Percentiles rank a stretch among this genome's conserved stretches.
Conservation (phyloP, 2,329 filamentous ascomycete species). For the Sporothrix pallida region DNA sequence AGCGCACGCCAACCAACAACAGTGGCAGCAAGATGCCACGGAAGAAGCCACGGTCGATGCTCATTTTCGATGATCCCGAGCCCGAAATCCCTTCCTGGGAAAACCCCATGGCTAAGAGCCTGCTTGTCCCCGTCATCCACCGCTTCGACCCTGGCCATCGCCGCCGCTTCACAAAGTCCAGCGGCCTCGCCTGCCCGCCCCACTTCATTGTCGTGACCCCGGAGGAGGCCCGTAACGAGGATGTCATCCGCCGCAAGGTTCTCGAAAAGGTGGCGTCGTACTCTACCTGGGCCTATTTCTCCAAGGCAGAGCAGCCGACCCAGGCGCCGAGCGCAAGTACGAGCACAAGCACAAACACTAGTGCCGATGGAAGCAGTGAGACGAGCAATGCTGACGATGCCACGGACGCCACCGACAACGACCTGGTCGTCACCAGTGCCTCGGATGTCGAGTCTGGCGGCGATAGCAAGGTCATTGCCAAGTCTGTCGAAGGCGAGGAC, state of each 20-base stretch:
- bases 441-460: constrained; percentile 70
- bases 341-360: constrained; percentile 14
- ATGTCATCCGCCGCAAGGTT: constrained; percentile 79
- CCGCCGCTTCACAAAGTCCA: constrained; percentile 29
- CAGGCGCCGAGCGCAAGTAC: background rate
- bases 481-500: constrained; percentile 86
- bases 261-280: constrained; percentile 76
- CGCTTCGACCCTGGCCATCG: constrained; percentile 50
- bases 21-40: constrained; percentile 58
- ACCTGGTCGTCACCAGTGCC: constrained; percentile 69
- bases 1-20: constrained; percentile 78
- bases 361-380: background rate
- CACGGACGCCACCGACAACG: constrained; percentile 57
- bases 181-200: constrained; percentile 52
- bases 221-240: constrained; percentile 70
- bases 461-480: constrained; percentile 73
- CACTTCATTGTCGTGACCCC: constrained; percentile 77
- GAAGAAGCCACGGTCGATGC: constrained; percentile 57
- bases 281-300: constrained; percentile 71
- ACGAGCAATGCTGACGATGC: constrained; percentile 25
- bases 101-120: constrained; percentile 65
- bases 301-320: constrained; percentile 57
- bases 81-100: constrained; percentile 60
- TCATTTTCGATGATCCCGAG: constrained; percentile 55
- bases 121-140: constrained; percentile 76